A percentile compares a stretch with the other conserved stretches of the same genome.
Conservation (phyloP, 2,329 filamentous ascomycete species). For the Bipolaris gigantea region DNA sequence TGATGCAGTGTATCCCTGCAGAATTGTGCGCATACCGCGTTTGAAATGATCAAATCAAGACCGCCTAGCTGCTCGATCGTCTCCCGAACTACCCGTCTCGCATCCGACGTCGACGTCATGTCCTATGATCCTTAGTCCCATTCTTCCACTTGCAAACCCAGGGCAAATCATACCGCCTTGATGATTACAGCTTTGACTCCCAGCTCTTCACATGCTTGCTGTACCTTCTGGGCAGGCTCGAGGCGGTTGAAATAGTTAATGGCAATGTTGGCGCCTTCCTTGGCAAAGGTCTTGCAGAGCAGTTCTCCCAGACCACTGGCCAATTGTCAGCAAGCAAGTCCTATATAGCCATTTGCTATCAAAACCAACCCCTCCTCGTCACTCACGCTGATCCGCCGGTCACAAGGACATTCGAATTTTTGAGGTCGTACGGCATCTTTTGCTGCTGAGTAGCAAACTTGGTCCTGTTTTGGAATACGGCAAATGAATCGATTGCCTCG, state of each 20-base stretch:
- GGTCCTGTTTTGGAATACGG: neutral
- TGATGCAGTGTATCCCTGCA: neutral
- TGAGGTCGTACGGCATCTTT: constrained; percentile 64
- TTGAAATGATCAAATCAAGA: constrained; percentile 77
- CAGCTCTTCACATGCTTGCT: constrained; percentile 57
- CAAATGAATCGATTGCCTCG: neutral
- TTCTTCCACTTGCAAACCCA: too few relatives aligned
- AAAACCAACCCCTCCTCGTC: too few relatives aligned
- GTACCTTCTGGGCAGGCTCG: constrained; percentile 61
- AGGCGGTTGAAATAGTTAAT: constrained; percentile 72
- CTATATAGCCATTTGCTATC: neutral
- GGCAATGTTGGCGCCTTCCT: constrained; percentile 67
- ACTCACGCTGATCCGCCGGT: constrained; percentile 65
- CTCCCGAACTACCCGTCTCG: constrained; percentile 61
- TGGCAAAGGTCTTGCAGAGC: constrained; percentile 67
- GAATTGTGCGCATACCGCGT: constrained; percentile 57
- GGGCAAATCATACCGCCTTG: constrained; percentile 57
- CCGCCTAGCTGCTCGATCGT: constrained; percentile 64
- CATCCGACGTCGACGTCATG: constrained; percentile 61
- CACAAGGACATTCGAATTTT: constrained; percentile 63
- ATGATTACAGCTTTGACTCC: constrained; percentile 58
- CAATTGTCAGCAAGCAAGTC: neutral
- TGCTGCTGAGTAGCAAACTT: neutral
- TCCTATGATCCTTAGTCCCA: constrained; percentile 51
- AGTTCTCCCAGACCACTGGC: constrained; percentile 70